These are phyloP conservation scores for Curvularia eragrostidis DNA, from an alignment of 2,329 filamentous ascomycete species.

Conservation along the genomic window DNA sequence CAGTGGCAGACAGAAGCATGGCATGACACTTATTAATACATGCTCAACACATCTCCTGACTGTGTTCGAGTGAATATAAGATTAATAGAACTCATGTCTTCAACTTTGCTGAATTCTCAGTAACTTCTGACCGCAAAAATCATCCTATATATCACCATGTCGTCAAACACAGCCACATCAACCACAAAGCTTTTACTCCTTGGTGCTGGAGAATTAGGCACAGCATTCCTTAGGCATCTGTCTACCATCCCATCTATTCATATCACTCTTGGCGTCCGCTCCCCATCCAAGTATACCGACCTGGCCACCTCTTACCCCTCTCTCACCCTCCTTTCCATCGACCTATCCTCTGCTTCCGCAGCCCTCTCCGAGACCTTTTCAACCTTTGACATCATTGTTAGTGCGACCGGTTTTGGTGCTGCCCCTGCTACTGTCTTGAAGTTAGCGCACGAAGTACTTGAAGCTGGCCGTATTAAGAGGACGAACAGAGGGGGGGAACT, in stretches of 20 bases:
- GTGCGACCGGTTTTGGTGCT: constrained; percentile 66
- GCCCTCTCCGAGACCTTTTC: constrained; percentile 46
- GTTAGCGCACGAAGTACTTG: constrained; percentile 62
- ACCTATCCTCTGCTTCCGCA: constrained; percentile 48
- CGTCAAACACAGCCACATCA: constrained; percentile 3
- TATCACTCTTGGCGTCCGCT: constrained; percentile 64
- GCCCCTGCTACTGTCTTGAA: constrained; percentile 64
- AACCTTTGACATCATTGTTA: constrained; percentile 63
- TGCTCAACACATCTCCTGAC: not conserved
- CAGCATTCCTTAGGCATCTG: constrained; percentile 62
- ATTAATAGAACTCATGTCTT: not conserved
- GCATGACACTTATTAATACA: not conserved
- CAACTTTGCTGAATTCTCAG: not conserved
- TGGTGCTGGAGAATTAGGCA: constrained; percentile 71
- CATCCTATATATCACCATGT: not conserved
- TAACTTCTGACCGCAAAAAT: not conserved
- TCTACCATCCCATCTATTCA: constrained; percentile 53
- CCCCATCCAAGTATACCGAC: constrained; percentile 52
- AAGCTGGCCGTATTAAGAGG: constrained; percentile 54
- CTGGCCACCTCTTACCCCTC: constrained; percentile 24
- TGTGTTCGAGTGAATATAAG: not conserved
- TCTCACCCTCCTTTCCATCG: constrained; percentile 52
- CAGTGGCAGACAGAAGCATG: not conserved
- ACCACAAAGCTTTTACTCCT: constrained; percentile 61
- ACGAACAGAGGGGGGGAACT: constrained; percentile 10